A percentile compares a stretch with the other conserved stretches of the same genome.
phyloP scores from a whole-genome alignment of 768 basidiomycete species.

The Tylopilus subfusipes region DNA sequence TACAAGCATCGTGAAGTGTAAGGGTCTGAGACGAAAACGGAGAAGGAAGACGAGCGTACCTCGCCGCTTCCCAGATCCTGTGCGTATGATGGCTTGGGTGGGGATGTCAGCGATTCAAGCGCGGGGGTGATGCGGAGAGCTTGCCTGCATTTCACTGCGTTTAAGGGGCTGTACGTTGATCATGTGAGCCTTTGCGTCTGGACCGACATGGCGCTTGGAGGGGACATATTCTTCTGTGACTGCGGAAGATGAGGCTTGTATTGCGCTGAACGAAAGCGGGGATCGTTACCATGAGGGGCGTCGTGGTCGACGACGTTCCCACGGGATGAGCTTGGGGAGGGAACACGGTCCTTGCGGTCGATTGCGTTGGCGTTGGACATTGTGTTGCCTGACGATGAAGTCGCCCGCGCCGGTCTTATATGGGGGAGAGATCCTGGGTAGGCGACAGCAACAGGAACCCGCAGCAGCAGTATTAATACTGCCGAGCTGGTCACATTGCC shows the following conservation, averaged over 20 bases:
- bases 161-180: constrained; percentile 84
- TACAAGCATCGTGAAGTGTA: constrained; percentile 14
- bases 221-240: constrained; percentile 59
- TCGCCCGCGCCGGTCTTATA: no score
- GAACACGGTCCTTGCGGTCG: constrained; percentile 54
- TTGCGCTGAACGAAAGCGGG: neutral
- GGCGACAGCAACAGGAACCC: no score
- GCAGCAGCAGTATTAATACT: neutral
- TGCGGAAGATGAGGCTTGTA: constrained; percentile 28
- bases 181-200: constrained; percentile 39
- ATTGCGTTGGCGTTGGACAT: constrained; percentile 28
- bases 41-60: constrained; percentile 28
- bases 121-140: constrained; percentile 5
- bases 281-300: constrained; percentile 55
- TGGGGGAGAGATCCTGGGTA: no score
- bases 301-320: constrained; percentile 73
- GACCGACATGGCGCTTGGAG: constrained; percentile 30
- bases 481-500: neutral
- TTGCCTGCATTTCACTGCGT: constrained; percentile 82
- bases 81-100: constrained; percentile 75
- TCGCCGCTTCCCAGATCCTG: constrained; percentile 78
- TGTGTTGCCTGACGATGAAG: neutral
- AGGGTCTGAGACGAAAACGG: neutral
- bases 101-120: constrained; percentile 6
- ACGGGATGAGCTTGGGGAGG: constrained; percentile 38